phyloP scores from a whole-genome alignment of 495 filamentous ascomycete species.

The Hypomontagnella submonticulosa region DNA sequence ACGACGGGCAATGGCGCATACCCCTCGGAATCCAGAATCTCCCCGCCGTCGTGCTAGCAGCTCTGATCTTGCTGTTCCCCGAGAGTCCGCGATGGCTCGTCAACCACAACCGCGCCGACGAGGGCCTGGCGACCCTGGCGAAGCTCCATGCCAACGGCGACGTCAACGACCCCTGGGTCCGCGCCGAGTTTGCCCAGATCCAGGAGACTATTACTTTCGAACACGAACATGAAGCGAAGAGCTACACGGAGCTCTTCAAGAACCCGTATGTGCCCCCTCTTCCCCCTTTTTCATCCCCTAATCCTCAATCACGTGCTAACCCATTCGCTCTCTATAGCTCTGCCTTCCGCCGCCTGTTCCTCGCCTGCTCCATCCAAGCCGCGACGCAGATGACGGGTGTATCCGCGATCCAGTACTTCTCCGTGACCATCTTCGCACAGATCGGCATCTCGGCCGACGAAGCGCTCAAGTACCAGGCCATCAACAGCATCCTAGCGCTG shows the following conservation, averaged over 20 bases:
- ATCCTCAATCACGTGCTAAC: not conserved
- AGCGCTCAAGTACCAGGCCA: slow-evolving; percentile 78
- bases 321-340: slow-evolving; percentile 49
- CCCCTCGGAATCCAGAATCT: slow-evolving; percentile 68
- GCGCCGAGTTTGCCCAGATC: slow-evolving; percentile 73
- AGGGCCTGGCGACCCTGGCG: slow-evolving; percentile 68
- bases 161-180: slow-evolving; percentile 68
- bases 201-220: slow-evolving; percentile 67
- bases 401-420: slow-evolving; percentile 79
- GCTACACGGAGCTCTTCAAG: slow-evolving; percentile 72
- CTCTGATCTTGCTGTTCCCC: slow-evolving; percentile 68
- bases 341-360: slow-evolving; percentile 74
- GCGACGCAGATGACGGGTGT: slow-evolving; percentile 80
- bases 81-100: slow-evolving; percentile 71
- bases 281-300: not conserved
- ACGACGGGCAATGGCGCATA: slow-evolving; percentile 64
- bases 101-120: slow-evolving; percentile 60
- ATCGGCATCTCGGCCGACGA: slow-evolving; percentile 72
- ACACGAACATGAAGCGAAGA: slow-evolving; percentile 74
- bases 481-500: slow-evolving; percentile 73
- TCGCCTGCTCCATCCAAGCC: slow-evolving; percentile 74
- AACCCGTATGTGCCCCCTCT: slow-evolving; percentile 46
- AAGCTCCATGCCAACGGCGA: slow-evolving; percentile 69
- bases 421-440: slow-evolving; percentile 71
- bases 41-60: slow-evolving; percentile 65